These are phyloP conservation scores for Fusarium tanahbumbuense DNA, from an alignment of 2,329 filamentous ascomycete genomes.

Conservation along the genomic window DNA sequence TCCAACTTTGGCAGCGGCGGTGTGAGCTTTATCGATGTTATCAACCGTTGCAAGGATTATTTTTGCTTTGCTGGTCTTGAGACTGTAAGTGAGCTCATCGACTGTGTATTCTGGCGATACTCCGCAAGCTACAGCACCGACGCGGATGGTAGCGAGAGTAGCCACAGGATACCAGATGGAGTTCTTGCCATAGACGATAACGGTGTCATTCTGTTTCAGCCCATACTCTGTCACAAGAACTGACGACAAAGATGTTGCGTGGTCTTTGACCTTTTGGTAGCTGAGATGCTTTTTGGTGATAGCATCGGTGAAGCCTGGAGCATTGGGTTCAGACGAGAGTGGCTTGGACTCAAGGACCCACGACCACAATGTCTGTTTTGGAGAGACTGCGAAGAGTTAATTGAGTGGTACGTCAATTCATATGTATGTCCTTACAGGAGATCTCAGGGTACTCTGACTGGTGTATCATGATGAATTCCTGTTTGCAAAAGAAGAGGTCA, in stretches of 20 bases:
- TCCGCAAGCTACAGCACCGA: constrained; percentile 2
- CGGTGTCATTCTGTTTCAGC: neutral
- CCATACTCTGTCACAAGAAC: neutral
- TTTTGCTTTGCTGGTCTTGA: constrained; percentile 17
- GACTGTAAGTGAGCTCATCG: constrained; percentile 9
- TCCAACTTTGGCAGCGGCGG: constrained; percentile 1
- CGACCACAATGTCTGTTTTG: neutral
- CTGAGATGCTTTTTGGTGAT: neutral
- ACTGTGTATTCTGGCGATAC: constrained; percentile 25
- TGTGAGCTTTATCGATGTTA: neutral
- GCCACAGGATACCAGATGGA: constrained; percentile 6
- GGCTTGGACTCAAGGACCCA: neutral
- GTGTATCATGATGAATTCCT: neutral
- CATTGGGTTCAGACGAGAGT: neutral
- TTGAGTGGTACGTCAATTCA: neutral
- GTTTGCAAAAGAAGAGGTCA: neutral
- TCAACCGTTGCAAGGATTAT: constrained; percentile 3
- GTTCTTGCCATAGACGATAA: neutral
- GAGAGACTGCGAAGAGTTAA: neutral
- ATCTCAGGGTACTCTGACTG: neutral
- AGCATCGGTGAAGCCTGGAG: constrained; percentile 1
- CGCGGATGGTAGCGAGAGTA: neutral
- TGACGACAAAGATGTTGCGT: neutral
- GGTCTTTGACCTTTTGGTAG: neutral
- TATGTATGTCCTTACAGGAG: neutral